Percentiles rank a stretch among this genome's conserved stretches.
Evolutionary conservation across 176 grass and related monocot species (phyloP).

Genomic region (Juncus inflexus): DNA sequence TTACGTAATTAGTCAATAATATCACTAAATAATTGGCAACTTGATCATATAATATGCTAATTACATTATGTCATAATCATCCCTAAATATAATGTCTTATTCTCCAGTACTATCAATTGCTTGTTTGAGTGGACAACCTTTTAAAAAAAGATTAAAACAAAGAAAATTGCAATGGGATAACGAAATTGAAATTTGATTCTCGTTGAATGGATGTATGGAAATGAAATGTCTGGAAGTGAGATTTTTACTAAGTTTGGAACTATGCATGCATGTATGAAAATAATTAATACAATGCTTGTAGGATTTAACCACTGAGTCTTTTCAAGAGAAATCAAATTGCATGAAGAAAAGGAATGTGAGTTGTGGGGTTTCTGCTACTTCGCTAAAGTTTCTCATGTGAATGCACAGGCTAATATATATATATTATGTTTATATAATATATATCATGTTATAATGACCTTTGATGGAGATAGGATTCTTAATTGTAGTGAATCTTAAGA

Average conservation of each 20-base stretch:
- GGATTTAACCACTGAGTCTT: conserved; percentile 11
- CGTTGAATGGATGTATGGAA: neutral
- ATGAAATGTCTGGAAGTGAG: conserved; percentile 9
- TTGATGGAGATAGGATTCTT: conserved; percentile 10
- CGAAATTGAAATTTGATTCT: conserved; percentile 14
- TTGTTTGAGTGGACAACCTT: conserved; percentile 13
- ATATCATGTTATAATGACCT: neutral
- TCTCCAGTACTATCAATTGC: conserved; percentile 13
- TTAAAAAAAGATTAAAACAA: neutral
- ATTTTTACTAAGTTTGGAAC: neutral
- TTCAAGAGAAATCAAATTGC: conserved; percentile 11
- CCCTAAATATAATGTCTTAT: neutral
- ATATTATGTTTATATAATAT: neutral
- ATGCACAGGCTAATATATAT: conserved; percentile 12
- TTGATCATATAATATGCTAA: no score
- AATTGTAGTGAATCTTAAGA: neutral
- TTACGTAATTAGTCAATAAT: no score
- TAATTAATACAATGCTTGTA: conserved; percentile 8
- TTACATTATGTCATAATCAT: conserved; percentile 1
- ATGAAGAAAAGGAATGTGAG: conserved; percentile 4
- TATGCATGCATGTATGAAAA: neutral
- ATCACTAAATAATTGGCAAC: no score
- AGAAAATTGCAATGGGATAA: conserved; percentile 17
- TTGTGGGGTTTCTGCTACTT: conserved; percentile 17
- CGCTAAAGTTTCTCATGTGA: conserved; percentile 18